phyloP scores from a whole-genome alignment of 345 rosid species.

The Trapa bicornis region DNA sequence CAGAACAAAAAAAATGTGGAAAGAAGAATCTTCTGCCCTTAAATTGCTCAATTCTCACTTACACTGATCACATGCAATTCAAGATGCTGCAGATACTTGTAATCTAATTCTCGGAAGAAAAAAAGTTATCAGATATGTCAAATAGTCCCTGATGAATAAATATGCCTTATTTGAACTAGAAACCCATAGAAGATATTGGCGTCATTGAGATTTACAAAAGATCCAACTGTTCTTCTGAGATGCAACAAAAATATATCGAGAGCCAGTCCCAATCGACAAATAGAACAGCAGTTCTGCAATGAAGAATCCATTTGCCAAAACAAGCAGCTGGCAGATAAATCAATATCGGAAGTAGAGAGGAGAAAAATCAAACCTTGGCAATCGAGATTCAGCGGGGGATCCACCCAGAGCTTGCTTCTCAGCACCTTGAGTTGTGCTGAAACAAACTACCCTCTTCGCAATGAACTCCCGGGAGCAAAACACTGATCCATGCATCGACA shows the following conservation, averaged over 20 bases:
- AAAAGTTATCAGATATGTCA: neutral
- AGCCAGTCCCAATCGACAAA: no score
- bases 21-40: neutral
- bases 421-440: slow-evolving; percentile 33
- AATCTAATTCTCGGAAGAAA: neutral
- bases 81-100: neutral
- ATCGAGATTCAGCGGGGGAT: slow-evolving; percentile 6
- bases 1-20: neutral
- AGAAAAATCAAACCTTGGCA: slow-evolving; percentile 5
- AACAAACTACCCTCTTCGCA: slow-evolving; percentile 46
- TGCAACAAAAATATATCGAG: neutral
- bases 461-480: slow-evolving; percentile 25
- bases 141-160: neutral
- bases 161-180: neutral
- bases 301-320: neutral
- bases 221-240: neutral
- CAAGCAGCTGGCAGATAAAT: neutral
- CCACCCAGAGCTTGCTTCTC: slow-evolving; percentile 8
- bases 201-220: neutral
- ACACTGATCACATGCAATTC: neutral
- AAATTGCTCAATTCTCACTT: neutral
- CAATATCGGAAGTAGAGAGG: neutral
- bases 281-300: no score
- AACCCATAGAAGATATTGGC: neutral
- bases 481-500: slow-evolving; percentile 53